phyloP scores from a whole-genome alignment of 2,329 filamentous ascomycete species.

The Diatrype stigma region DNA sequence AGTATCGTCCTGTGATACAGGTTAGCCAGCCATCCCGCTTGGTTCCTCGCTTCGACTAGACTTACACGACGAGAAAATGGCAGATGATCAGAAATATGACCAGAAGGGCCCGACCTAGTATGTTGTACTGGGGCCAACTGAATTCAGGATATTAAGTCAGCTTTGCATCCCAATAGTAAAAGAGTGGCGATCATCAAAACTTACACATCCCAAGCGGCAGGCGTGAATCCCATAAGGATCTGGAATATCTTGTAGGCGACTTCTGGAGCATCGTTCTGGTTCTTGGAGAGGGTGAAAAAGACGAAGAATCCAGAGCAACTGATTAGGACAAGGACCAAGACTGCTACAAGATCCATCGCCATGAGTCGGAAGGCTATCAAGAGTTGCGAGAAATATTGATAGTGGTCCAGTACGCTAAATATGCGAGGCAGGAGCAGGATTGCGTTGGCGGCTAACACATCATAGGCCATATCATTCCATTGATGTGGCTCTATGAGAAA shows the following conservation, averaged over 20 bases:
- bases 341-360: conserved; percentile 82
- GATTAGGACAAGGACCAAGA: conserved; percentile 79
- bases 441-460: conserved; percentile 88
- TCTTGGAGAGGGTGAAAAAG: conserved; percentile 80
- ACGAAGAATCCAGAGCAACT: conserved; percentile 93
- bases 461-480: conserved; percentile 82
- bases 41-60: not conserved
- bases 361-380: conserved; percentile 92
- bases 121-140: conserved; percentile 69
- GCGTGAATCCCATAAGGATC: conserved; percentile 92
- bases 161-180: not conserved
- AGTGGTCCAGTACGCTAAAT: conserved; percentile 91
- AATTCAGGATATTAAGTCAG: conserved; percentile 11
- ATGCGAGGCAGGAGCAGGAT: conserved; percentile 85
- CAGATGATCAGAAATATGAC: conserved; percentile 87
- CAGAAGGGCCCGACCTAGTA: conserved; percentile 71
- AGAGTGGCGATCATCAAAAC: conserved; percentile 19
- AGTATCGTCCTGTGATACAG: conserved; percentile 65
- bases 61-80: conserved; percentile 81
- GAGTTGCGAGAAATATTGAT: conserved; percentile 92
- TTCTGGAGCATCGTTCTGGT: conserved; percentile 63
- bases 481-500: conserved; percentile 71
- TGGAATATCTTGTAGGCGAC: conserved; percentile 93
- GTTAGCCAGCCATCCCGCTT: conserved; percentile 13
- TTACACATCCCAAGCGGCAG: conserved; percentile 86